Evolutionary conservation across 352 stramenopile genomes (phyloP).

Genomic region (Globisporangium cylindrosporum): DNA sequence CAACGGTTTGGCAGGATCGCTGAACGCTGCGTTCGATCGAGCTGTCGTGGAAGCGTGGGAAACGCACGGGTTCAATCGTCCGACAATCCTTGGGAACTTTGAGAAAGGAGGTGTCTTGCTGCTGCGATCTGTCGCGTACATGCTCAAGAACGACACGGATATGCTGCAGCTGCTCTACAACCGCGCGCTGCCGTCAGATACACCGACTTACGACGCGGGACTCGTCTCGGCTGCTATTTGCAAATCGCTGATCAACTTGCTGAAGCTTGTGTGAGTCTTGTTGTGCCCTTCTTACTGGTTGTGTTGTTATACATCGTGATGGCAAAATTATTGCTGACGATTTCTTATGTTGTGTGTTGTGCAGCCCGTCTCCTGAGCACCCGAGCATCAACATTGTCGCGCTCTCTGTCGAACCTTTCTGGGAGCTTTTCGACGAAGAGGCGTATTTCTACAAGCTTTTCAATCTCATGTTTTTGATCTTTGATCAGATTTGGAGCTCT

Average conservation of each 20-base stretch:
- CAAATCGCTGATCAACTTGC: slow-evolving; percentile 62
- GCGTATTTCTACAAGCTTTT: slow-evolving; percentile 81
- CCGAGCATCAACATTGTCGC: slow-evolving; percentile 72
- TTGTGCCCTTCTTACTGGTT: background rate
- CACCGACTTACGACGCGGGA: slow-evolving; percentile 64
- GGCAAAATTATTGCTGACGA: background rate
- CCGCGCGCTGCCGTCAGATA: slow-evolving; percentile 51
- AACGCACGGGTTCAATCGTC: slow-evolving; percentile 69
- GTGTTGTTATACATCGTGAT: slow-evolving; percentile 1
- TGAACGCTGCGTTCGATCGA: slow-evolving; percentile 24
- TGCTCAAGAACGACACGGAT: slow-evolving; percentile 53
- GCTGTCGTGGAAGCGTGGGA: slow-evolving; percentile 63
- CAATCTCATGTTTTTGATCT: slow-evolving; percentile 70
- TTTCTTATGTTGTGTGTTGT: background rate
- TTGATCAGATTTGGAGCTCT: slow-evolving; percentile 67
- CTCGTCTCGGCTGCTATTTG: slow-evolving; percentile 69
- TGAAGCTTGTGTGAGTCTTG: slow-evolving; percentile 70
- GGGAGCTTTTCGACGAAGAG: slow-evolving; percentile 81
- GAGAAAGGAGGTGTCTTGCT: slow-evolving; percentile 72
- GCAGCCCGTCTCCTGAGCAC: slow-evolving; percentile 53
- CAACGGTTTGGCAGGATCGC: slow-evolving; percentile 20
- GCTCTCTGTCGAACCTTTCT: slow-evolving; percentile 79
- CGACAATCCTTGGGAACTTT: slow-evolving; percentile 71
- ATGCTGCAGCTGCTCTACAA: slow-evolving; percentile 48
- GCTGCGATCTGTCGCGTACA: slow-evolving; percentile 57